Evolutionary conservation across 1,284 basidiomycete genomes (phyloP).

Genomic region (Agaricales sp.): DNA sequence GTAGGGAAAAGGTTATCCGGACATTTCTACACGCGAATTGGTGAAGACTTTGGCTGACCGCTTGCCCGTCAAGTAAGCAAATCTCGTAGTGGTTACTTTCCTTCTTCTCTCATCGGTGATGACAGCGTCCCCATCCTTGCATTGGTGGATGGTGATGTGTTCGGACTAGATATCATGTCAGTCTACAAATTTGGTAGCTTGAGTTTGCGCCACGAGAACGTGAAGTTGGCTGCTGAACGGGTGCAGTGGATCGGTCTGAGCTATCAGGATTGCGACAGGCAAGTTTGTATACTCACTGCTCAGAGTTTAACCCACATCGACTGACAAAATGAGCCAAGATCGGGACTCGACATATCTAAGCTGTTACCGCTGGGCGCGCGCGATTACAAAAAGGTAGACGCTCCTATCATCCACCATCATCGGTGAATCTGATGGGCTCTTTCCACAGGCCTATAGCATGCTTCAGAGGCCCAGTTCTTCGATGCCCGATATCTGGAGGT

Average conservation of each 20-base stretch:
- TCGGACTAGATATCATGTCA: conserved; percentile 82
- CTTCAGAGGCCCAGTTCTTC: conserved; percentile 31
- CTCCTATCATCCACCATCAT: no score
- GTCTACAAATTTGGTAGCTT: conserved; percentile 72
- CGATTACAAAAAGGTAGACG: no score
- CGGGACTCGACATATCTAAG: no score
- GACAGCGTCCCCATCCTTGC: conserved; percentile 61
- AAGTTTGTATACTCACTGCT: no score
- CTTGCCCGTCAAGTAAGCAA: conserved; percentile 36
- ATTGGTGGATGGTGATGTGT: conserved; percentile 85
- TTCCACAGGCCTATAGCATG: conserved; percentile 65
- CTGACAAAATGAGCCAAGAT: no score
- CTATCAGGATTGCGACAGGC: conserved; percentile 55
- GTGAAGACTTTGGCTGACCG: conserved; percentile 60
- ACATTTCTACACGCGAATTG: conserved; percentile 78
- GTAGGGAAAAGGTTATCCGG: conserved; percentile 92
- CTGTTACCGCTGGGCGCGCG: no score
- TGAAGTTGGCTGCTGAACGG: conserved; percentile 50
- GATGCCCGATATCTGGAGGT: conserved; percentile 68
- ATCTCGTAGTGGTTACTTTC: conserved; percentile 4
- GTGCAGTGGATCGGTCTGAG: conserved; percentile 77
- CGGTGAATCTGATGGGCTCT: no score
- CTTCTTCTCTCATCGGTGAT: background rate
- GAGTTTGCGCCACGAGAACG: conserved; percentile 53
- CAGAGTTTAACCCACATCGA: no score